These are phyloP conservation scores for Penicillium roqueforti DNA, from an alignment of 495 filamentous ascomycete species.

Conservation along the genomic window DNA sequence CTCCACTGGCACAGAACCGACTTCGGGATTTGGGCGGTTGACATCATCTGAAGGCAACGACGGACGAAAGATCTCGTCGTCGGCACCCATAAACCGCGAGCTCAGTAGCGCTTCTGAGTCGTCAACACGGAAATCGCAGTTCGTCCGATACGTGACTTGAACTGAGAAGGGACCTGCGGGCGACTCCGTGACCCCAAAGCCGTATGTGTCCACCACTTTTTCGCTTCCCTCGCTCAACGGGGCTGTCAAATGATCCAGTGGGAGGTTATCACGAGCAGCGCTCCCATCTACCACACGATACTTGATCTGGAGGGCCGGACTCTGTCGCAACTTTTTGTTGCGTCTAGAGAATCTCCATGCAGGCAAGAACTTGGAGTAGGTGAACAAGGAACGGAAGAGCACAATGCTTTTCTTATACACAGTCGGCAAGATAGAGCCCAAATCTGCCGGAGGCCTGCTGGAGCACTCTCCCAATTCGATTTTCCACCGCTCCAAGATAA, in stretches of 20 bases:
- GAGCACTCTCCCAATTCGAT: conserved; percentile 66
- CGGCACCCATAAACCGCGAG: conserved; percentile 91
- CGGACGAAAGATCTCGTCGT: conserved; percentile 81
- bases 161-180: conserved; percentile 81
- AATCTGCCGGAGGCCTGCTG: conserved; percentile 54
- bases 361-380: conserved; percentile 76
- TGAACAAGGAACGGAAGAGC: conserved; percentile 88
- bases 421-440: conserved; percentile 69
- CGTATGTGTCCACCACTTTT: conserved; percentile 68
- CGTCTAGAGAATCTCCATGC: conserved; percentile 82
- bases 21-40: conserved; percentile 45
- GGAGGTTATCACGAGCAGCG: conserved; percentile 33
- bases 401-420: conserved; percentile 96
- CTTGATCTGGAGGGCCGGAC: conserved; percentile 62
- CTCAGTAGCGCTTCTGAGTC: conserved; percentile 87
- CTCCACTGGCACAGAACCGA: conserved; percentile 68
- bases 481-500: conserved; percentile 87
- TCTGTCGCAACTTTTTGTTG: conserved; percentile 59
- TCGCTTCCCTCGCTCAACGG: conserved; percentile 65
- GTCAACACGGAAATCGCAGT: conserved; percentile 86
- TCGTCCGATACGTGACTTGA: conserved; percentile 75
- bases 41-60: conserved; percentile 52
- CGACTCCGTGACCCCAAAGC: conserved; percentile 75
- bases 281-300: conserved; percentile 71
- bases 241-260: conserved; percentile 62